Conservation (phyloP, 2,329 filamentous ascomycete genomes). For the Mycosphaerella sp. region DNA sequence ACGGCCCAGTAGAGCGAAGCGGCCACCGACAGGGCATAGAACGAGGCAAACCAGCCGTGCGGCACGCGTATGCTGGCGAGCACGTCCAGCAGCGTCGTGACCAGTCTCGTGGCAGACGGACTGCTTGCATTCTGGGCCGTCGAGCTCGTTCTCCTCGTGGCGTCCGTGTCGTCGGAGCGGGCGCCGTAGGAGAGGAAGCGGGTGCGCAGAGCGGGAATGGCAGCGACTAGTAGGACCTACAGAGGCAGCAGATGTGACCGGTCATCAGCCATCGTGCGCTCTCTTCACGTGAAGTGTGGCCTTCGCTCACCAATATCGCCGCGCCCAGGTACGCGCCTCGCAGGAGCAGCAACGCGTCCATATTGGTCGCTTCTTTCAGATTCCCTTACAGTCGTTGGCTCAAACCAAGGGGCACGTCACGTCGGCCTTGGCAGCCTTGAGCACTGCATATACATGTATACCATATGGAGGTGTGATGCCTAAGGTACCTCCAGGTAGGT, state of each 20-base stretch:
- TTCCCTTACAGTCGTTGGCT: too few relatives aligned
- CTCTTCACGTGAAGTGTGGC: background rate
- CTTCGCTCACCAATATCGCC: conserved; percentile 19
- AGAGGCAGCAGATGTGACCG: conserved; percentile 1
- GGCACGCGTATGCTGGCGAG: conserved; percentile 59
- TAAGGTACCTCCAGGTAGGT: too few relatives aligned
- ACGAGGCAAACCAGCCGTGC: conserved; percentile 83
- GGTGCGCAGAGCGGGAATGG: conserved; percentile 44
- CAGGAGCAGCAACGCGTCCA: conserved; percentile 14
- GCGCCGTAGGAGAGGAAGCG: conserved; percentile 58
- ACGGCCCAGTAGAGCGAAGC: conserved; percentile 68
- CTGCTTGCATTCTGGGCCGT: background rate
- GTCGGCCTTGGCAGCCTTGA: too few relatives aligned
- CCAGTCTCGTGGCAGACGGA: background rate
- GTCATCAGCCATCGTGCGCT: conserved; percentile 19
- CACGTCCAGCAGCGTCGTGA: conserved; percentile 35
- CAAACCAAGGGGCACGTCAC: too few relatives aligned
- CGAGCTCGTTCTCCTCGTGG: background rate
- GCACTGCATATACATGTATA: too few relatives aligned
- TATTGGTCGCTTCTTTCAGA: background rate
- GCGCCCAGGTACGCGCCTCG: conserved; percentile 19
- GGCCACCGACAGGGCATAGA: conserved; percentile 67
- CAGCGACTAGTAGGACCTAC: conserved; percentile 47
- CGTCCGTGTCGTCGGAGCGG: conserved; percentile 29
- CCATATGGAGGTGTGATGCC: too few relatives aligned